These are phyloP conservation scores for Fusarium sp. DNA, from an alignment of 2,329 filamentous ascomycete genomes.

Conservation along the genomic window DNA sequence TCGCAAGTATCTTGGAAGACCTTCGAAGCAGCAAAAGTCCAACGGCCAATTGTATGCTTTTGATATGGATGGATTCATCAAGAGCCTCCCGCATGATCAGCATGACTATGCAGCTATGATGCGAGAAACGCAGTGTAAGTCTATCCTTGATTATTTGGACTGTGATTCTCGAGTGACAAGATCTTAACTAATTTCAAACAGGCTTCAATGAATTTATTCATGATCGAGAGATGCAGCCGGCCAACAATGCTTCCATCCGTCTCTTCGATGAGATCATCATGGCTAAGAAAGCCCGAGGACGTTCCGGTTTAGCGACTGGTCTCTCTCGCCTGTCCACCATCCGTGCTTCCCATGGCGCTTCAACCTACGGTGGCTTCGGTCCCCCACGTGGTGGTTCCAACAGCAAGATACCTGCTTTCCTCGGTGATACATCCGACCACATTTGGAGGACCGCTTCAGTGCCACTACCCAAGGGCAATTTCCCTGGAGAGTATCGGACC, in stretches of 20 bases:
- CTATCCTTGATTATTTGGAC: background rate
- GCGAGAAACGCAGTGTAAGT: conserved; percentile 74
- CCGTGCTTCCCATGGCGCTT: conserved; percentile 66
- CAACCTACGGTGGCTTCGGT: conserved; percentile 55
- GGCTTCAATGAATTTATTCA: conserved; percentile 86
- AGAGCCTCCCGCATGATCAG: conserved; percentile 73
- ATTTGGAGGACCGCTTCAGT: conserved; percentile 79
- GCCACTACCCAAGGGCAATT: conserved; percentile 70
- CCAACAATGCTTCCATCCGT: conserved; percentile 74
- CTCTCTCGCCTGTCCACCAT: conserved; percentile 72
- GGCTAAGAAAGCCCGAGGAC: conserved; percentile 77
- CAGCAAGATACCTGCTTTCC: conserved; percentile 67
- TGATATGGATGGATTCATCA: conserved; percentile 74
- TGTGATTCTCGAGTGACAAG: background rate
- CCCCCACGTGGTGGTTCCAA: conserved; percentile 50
- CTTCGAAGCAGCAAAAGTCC: conserved; percentile 70
- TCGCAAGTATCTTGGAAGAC: conserved; percentile 71
- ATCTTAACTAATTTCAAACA: conserved; percentile 35
- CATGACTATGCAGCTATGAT: conserved; percentile 74
- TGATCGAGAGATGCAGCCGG: conserved; percentile 75
- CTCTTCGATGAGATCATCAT: conserved; percentile 88
- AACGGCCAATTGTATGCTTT: conserved; percentile 72
- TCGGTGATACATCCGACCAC: conserved; percentile 80
- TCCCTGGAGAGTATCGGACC: conserved; percentile 71
- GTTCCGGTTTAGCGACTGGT: conserved; percentile 73